Base-by-base conservation (phyloP, 176 grass and related monocot genomes). In the Cocos nucifera region DNA sequence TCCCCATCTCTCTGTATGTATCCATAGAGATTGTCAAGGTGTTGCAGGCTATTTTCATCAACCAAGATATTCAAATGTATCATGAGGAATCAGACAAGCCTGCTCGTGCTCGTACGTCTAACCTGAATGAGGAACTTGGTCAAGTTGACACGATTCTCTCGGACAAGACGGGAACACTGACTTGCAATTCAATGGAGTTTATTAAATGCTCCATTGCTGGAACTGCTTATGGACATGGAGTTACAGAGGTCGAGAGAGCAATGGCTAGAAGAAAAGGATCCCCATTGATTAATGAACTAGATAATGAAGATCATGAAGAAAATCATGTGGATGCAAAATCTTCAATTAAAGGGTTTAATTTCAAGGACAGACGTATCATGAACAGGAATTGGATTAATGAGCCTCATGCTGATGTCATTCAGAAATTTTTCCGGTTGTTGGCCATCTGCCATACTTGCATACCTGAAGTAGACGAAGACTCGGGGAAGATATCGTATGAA, bases 111-210 rank as follows among this genome's bases (percentile, higher is more conserved):
- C 84, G 94, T 21, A 93, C 94, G 19, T 99, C 94, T 0, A 93
- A 93, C 77, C 73, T 99, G 32, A 99, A 85, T 76, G 94, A 99
- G 60, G 94, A 99, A 71, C 80, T 99, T 32, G 94, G 94, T 70
- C 89, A 89, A 83, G 94, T 99, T 58, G 82, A 92, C 82, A 99
- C 94, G 30, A 86, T 99, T 66, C 83, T 99, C 69, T 93, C 87
- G 25, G 94, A 99, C 57, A 99, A 99, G 65, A 99, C 94, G 53
- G 94, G 94, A 32, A 99, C 94, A 48, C 79, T 99, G 53, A 99
- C 94, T 1, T 99, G 94, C 71, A 99, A 99, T 63, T 93, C 86
- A 73, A 99, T 99, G 94, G 94, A 99, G 71, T 99, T 99, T 72
- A 89, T 99, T 58, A 99, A 99, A 56, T 99, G 94, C 73, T 99